phyloP scores from a whole-genome alignment of 352 stramenopile genomes.

The Peronospora tabacina region DNA sequence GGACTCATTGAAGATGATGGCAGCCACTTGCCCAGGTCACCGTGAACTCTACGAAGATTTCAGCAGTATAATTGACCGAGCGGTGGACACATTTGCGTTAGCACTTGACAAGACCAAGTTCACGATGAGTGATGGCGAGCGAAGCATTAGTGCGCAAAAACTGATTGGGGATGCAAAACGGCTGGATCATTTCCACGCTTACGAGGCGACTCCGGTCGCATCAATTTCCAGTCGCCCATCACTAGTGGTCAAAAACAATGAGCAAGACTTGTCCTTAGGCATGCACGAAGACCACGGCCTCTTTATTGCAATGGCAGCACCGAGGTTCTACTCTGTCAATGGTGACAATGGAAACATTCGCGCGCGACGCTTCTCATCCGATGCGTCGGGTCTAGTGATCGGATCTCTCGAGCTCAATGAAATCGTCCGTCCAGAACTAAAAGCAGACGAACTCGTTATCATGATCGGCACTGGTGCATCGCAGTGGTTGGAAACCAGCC shows the following conservation, averaged over 20 bases:
- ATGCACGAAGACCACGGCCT: conserved; percentile 55
- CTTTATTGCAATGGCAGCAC: conserved; percentile 45
- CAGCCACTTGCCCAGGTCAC: conserved; percentile 31
- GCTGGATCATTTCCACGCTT: conserved; percentile 63
- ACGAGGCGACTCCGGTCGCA: conserved; percentile 26
- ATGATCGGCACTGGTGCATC: conserved; percentile 45
- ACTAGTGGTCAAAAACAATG: conserved; percentile 4
- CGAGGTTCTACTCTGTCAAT: conserved; percentile 38
- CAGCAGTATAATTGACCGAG: conserved; percentile 33
- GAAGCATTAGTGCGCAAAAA: conserved; percentile 26
- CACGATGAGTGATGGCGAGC: conserved; percentile 29
- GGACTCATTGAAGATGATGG: too few species aligned
- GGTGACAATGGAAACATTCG: conserved; percentile 11
- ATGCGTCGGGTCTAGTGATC: conserved; percentile 43
- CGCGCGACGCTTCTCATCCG: conserved; percentile 19
- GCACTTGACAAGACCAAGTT: conserved; percentile 37
- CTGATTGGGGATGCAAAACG: conserved; percentile 38
- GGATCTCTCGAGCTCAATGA: conserved; percentile 17
- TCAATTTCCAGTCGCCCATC: neutral
- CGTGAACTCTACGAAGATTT: conserved; percentile 34
- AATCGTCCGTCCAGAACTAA: conserved; percentile 39
- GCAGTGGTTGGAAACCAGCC: conserved; percentile 40
- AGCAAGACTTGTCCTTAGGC: conserved; percentile 35
- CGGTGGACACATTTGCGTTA: conserved; percentile 32
- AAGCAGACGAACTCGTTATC: conserved; percentile 46